phyloP scores from a whole-genome alignment of 257 asterid genomes.

The Solanum ahanhuiri region DNA sequence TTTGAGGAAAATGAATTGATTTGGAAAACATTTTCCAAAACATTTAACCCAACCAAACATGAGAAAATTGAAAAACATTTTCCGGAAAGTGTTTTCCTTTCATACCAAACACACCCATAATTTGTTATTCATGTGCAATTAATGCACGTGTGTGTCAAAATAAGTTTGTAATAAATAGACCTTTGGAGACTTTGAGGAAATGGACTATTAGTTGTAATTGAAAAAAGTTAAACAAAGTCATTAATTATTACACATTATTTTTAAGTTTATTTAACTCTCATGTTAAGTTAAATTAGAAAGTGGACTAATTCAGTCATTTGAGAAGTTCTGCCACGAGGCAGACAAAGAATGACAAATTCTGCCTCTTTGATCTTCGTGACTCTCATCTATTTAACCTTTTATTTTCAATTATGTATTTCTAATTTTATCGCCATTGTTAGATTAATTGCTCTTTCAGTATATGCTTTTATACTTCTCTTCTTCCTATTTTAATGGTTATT shows the following conservation, averaged over 20 bases:
- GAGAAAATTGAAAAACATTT: no score
- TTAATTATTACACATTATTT: neutral
- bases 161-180: no score
- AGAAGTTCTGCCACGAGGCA: neutral
- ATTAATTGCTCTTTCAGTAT: neutral
- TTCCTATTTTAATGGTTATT: neutral
- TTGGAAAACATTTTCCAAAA: no score
- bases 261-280: neutral
- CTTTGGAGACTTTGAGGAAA: no score
- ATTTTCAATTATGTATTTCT: neutral
- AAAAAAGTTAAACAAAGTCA: neutral
- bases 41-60: no score
- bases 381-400: neutral
- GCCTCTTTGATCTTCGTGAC: neutral
- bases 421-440: neutral
- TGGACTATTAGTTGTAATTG: neutral
- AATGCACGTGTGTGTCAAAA: neutral
- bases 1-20: no score
- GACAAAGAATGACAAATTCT: neutral
- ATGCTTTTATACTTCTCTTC: neutral
- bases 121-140: neutral
- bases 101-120: no score
- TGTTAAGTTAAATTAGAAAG: neutral
- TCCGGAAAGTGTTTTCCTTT: no score
- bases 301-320: neutral